Base-by-base conservation (phyloP, 208 protist species). In the Trypanosoma cruzi region DNA sequence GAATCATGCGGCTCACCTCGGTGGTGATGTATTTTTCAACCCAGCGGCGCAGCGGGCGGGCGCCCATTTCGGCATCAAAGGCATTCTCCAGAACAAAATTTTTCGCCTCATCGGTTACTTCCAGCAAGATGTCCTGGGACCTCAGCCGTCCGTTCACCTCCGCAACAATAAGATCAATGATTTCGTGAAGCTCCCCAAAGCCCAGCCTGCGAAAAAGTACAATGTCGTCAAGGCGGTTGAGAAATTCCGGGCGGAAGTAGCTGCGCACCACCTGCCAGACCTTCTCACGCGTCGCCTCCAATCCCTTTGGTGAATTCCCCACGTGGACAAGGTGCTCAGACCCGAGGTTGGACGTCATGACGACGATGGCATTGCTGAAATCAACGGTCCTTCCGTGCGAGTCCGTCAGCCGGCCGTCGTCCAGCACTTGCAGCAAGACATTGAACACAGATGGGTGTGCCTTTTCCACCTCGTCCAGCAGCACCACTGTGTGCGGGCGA, bases 381-480 rank as follows among this genome's bases (percentile, higher is more conserved):
- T n/a, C n/a, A n/a, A n/a, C 92, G 8, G 76, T 92, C 46, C 90
- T 82, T 22, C 98, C 98, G 58, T 98, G 79, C 14, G 79, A 75
- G 78, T 99, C 98, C 10, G 97, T 99, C 1, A 99, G 71, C 32
- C 94, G 75, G 16, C 95, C 98, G 40, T 99, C 98, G 71, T 99
- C 98, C 10, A 99, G 75, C 10, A 99, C 78, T 80, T 99, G 97
- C 8, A 99, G 75, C 4, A 99, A 77, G 13, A 98, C 73, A 68
- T 98, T 98, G 55, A 87, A 88, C 11, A 99, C 84, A 49, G 78
- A 73, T 22, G 66, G 77, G 73, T 99, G 97, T 2, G 96, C 97
- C 84, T 99, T 99, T 75, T 99, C 97, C 31, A 99, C 76, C 63
- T 99, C 98, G 74, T 99, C 98, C 50, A 99, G 96, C 0, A 99